Percentiles rank a stretch among this genome's conserved stretches.
Evolutionary conservation across 169 alveolate species (phyloP).

Genomic region (Plasmodium falciparum): DNA sequence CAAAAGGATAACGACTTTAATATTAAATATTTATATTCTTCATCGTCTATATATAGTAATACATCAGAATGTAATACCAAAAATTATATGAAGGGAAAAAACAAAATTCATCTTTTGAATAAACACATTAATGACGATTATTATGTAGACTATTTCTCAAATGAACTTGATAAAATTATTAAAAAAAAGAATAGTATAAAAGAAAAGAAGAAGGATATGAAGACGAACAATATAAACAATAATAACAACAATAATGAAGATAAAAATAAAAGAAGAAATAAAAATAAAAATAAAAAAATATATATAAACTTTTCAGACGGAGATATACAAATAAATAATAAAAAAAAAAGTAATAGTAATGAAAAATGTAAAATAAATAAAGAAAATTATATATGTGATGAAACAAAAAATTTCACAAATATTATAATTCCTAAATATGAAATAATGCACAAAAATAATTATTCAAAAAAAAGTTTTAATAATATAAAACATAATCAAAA

Average conservation of each 20-base stretch:
- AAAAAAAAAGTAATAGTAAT: neutral
- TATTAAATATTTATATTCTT: neutral
- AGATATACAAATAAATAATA: neutral
- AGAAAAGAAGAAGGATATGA: too few species aligned
- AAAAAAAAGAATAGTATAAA: too few species aligned
- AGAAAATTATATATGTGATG: neutral
- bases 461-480: too few species aligned
- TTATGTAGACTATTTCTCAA: neutral
- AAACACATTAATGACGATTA: neutral
- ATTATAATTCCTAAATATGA: too few species aligned
- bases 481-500: too few species aligned
- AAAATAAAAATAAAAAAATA: neutral
- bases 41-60: neutral
- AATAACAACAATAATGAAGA: too few species aligned
- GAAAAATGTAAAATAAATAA: neutral
- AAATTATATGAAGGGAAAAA: neutral
- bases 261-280: neutral
- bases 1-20: neutral
- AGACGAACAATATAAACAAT: too few species aligned
- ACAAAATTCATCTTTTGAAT: neutral
- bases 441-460: too few species aligned
- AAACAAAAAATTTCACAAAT: too few species aligned
- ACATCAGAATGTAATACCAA: neutral
- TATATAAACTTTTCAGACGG: neutral
- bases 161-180: too few species aligned